Percentiles rank a stretch among this genome's conserved stretches.
Evolutionary conservation across 1,284 basidiomycete genomes (phyloP).

Genomic region (Ganoderma meredithae): DNA sequence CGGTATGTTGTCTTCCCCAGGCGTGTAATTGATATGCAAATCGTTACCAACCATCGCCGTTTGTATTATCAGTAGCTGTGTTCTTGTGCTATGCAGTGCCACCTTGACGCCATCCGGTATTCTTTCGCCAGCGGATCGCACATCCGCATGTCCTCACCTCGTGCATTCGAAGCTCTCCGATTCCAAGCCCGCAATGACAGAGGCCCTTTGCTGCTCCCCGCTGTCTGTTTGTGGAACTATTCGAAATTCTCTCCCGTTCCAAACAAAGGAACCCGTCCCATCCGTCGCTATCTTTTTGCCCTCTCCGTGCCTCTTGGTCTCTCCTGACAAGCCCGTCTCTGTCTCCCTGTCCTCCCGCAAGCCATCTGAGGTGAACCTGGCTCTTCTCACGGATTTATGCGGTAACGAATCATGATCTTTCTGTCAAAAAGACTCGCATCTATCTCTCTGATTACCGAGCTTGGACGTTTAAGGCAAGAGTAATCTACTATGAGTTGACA

Average conservation of each 20-base stretch:
- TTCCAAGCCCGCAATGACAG: constrained; percentile 10
- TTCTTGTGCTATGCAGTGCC: background rate
- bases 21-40: background rate
- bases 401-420: background rate
- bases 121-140: constrained; percentile 6
- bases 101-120: background rate
- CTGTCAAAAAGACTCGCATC: background rate
- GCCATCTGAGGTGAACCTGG: background rate
- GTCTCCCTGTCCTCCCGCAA: background rate
- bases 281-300: constrained; percentile 3
- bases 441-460: background rate
- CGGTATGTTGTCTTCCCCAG: background rate
- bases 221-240: background rate
- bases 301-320: background rate
- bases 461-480: constrained; percentile 11
- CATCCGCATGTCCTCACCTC: constrained; percentile 12
- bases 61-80: background rate
- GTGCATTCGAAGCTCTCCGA: constrained; percentile 9
- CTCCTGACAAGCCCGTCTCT: background rate
- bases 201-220: background rate
- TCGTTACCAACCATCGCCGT: background rate
- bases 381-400: background rate
- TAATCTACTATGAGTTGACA: background rate
- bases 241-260: background rate
- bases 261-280: constrained; percentile 4